Conservation (phyloP, 1,284 basidiomycete species). For the Trametes versicolor region DNA sequence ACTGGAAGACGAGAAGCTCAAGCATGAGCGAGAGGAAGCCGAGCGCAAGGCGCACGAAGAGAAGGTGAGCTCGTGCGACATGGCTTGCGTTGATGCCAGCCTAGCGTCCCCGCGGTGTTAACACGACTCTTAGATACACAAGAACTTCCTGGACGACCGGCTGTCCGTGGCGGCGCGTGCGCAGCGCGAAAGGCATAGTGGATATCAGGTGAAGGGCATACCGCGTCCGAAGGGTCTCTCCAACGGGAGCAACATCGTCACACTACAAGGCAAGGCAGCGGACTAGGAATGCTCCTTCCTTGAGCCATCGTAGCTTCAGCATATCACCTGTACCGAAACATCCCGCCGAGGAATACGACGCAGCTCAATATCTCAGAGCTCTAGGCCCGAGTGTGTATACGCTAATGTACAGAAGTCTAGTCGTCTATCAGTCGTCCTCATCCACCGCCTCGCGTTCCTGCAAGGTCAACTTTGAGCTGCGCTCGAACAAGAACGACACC, state of each 20-base stretch:
- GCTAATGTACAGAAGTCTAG: background rate
- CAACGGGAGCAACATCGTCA: slow-evolving; percentile 15
- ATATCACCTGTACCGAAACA: no score
- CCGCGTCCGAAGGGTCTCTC: slow-evolving; percentile 14
- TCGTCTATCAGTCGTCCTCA: slow-evolving; percentile 15
- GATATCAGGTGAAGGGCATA: slow-evolving; percentile 12
- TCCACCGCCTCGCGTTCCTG: slow-evolving; percentile 13
- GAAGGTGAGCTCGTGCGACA: slow-evolving; percentile 5
- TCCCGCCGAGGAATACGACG: no score
- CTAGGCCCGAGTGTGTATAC: background rate
- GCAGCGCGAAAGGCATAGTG: slow-evolving; percentile 22
- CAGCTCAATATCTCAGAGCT: no score
- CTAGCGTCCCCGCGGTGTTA: no score
- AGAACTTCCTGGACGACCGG: slow-evolving; percentile 26
- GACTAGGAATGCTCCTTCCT: background rate
- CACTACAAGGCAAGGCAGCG: slow-evolving; percentile 4
- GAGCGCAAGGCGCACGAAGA: slow-evolving; percentile 12
- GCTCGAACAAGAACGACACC: slow-evolving; percentile 34
- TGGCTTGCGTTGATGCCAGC: no score
- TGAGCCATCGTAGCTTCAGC: no score
- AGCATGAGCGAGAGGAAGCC: slow-evolving; percentile 9
- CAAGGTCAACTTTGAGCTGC: slow-evolving; percentile 23
- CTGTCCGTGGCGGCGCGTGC: slow-evolving; percentile 24
- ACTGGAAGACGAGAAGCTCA: slow-evolving; percentile 37
- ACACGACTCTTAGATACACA: slow-evolving; percentile 11